phyloP scores from a whole-genome alignment of 2,329 filamentous ascomycete species.

The Ceratocystis albifundus region DNA sequence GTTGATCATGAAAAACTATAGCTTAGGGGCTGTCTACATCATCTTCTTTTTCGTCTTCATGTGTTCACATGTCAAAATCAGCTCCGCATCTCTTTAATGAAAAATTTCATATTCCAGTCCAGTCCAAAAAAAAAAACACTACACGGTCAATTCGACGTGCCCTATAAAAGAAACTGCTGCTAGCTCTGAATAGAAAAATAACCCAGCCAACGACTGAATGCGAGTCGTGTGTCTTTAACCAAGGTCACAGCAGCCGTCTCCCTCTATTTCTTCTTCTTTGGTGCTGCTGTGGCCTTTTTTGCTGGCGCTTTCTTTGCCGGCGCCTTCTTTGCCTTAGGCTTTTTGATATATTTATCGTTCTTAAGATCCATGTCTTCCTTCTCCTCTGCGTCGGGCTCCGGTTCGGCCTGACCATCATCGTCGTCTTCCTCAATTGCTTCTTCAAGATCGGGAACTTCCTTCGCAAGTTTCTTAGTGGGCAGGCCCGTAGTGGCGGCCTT shows the following conservation, averaged over 20 bases:
- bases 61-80: too few species aligned
- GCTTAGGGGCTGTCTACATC: too few species aligned
- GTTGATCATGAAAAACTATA: too few species aligned
- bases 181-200: background rate
- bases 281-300: slow-evolving; percentile 30
- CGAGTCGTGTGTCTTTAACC: background rate
- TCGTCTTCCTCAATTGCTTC: slow-evolving; percentile 91
- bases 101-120: too few species aligned
- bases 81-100: too few species aligned
- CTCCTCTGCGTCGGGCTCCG: slow-evolving; percentile 50
- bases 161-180: too few species aligned
- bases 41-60: too few species aligned
- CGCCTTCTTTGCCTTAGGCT: slow-evolving; percentile 61
- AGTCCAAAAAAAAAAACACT: too few species aligned
- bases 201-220: background rate
- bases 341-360: slow-evolving; percentile 93
- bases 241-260: background rate
- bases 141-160: too few species aligned
- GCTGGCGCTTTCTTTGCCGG: slow-evolving; percentile 34
- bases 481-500: slow-evolving; percentile 60
- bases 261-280: slow-evolving; percentile 24
- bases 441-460: slow-evolving; percentile 83
- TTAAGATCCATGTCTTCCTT: slow-evolving; percentile 72
- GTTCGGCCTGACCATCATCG: slow-evolving; percentile 56
- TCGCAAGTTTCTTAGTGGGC: slow-evolving; percentile 57